phyloP scores from a whole-genome alignment of 805 yeast genomes.

The Lipomyces anomalus region DNA sequence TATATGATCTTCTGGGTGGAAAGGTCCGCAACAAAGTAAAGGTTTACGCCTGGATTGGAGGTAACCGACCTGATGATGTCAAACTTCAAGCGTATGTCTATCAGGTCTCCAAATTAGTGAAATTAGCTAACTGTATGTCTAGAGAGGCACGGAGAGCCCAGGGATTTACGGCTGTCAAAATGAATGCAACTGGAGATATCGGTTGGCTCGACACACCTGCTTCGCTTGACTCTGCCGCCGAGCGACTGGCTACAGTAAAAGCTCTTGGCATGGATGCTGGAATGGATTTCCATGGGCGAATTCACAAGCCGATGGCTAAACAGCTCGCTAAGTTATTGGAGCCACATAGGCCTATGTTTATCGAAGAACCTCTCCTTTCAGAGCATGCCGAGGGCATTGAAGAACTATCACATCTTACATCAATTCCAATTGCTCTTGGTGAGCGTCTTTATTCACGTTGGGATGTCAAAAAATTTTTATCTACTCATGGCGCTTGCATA shows the following conservation, averaged over 20 bases:
- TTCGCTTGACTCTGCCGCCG: conserved; percentile 23
- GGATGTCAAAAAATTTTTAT: conserved; percentile 26
- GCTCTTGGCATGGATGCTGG: conserved; percentile 27
- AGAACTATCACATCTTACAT: conserved; percentile 19
- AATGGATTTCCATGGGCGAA: conserved; percentile 27
- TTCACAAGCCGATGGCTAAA: conserved; percentile 28
- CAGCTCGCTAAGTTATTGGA: conserved; percentile 24
- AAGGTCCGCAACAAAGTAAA: conserved; percentile 26
- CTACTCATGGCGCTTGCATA: conserved; percentile 18
- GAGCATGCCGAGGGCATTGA: conserved; percentile 24
- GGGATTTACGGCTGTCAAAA: conserved; percentile 30
- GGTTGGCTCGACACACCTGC: conserved; percentile 27
- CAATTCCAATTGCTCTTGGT: conserved; percentile 27
- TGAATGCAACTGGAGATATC: conserved; percentile 28
- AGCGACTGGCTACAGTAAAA: conserved; percentile 23
- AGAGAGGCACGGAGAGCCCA: conserved; percentile 26
- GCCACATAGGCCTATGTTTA: conserved; percentile 26
- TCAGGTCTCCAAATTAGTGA: too few relatives aligned
- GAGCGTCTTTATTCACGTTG: conserved; percentile 26
- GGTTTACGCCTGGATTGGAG: conserved; percentile 31
- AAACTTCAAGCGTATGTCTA: conserved; percentile 24
- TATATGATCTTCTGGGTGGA: conserved; percentile 29
- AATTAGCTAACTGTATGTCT: too few relatives aligned
- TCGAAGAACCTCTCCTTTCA: conserved; percentile 28
- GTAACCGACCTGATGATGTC: conserved; percentile 26